phyloP scores from a whole-genome alignment of 805 yeast species.

The Schizosaccharomyces octosporus region DNA sequence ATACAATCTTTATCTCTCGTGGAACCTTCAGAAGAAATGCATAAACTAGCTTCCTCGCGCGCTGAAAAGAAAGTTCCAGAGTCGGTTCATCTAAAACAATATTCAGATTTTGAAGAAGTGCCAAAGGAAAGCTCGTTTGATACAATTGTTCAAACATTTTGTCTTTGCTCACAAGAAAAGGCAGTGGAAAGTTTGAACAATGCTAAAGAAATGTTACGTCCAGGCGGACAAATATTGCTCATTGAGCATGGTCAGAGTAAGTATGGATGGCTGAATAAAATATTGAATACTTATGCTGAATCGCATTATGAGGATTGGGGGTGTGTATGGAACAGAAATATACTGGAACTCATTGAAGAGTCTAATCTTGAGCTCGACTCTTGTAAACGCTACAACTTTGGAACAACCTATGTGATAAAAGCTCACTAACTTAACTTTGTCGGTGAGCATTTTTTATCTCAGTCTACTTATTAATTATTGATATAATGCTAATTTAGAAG shows the following conservation, averaged over 20 bases:
- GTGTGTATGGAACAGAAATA: conserved; percentile 89
- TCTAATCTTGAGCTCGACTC: conserved; percentile 65
- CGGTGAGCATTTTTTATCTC: too few relatives aligned
- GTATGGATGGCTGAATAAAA: conserved; percentile 50
- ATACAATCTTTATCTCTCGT: conserved; percentile 57
- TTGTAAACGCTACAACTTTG: conserved; percentile 63
- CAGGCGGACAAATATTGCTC: conserved; percentile 70
- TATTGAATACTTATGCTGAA: conserved; percentile 62
- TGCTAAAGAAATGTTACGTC: conserved; percentile 48
- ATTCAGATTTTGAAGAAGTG: conserved; percentile 18
- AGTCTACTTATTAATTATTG: too few relatives aligned
- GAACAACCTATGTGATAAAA: conserved; percentile 36
- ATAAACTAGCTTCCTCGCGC: conserved; percentile 51
- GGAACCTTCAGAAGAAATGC: conserved; percentile 70
- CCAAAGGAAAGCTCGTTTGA: conserved; percentile 35
- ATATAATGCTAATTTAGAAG: too few relatives aligned
- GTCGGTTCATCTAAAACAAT: conserved; percentile 31
- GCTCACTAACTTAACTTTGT: not conserved
- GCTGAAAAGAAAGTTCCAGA: conserved; percentile 43
- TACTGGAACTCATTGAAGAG: conserved; percentile 61
- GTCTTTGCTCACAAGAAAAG: conserved; percentile 84
- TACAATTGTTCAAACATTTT: conserved; percentile 81
- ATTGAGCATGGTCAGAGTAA: conserved; percentile 83
- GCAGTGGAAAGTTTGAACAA: conserved; percentile 62
- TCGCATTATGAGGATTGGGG: conserved; percentile 81